Evolutionary conservation across 805 yeast genomes (phyloP).

Genomic region (Myxozyma neotropica): DNA sequence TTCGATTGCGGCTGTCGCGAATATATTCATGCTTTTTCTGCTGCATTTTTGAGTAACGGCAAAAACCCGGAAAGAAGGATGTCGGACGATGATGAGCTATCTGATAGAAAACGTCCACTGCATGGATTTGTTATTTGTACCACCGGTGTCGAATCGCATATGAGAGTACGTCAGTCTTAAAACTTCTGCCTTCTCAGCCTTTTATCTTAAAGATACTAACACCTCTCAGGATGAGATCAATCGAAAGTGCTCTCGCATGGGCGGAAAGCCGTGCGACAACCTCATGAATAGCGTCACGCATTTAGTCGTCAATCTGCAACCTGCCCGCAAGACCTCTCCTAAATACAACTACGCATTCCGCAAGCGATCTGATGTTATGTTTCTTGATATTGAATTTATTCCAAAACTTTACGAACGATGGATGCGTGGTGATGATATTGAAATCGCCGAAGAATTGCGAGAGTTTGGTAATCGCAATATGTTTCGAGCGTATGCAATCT

Average conservation of each 20-base stretch:
- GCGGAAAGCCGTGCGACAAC: constrained; percentile 52
- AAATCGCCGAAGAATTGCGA: constrained; percentile 35
- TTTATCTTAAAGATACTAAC: not conserved
- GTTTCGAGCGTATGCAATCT: constrained; percentile 43
- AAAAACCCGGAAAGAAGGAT: not conserved
- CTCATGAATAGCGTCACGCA: constrained; percentile 56
- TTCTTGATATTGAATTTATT: constrained; percentile 55
- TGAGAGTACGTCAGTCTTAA: constrained; percentile 12
- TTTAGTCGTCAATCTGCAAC: constrained; percentile 55
- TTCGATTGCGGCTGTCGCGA: too few relatives aligned
- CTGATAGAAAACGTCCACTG: constrained; percentile 15
- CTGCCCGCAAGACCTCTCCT: constrained; percentile 45
- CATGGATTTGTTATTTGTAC: constrained; percentile 29
- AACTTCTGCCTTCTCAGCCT: not conserved
- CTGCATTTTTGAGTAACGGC: too few relatives aligned
- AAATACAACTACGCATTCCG: constrained; percentile 56
- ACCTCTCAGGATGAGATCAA: constrained; percentile 19
- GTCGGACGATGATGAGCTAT: constrained; percentile 13
- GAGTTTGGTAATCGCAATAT: constrained; percentile 34
- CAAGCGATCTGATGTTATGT: constrained; percentile 53
- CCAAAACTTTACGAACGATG: constrained; percentile 52
- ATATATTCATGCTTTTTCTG: too few relatives aligned
- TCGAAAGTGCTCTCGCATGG: constrained; percentile 41
- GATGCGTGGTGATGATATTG: constrained; percentile 53
- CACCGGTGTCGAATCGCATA: constrained; percentile 21